phyloP scores from a whole-genome alignment of 331 rosid species.

The Quercus lobata region DNA sequence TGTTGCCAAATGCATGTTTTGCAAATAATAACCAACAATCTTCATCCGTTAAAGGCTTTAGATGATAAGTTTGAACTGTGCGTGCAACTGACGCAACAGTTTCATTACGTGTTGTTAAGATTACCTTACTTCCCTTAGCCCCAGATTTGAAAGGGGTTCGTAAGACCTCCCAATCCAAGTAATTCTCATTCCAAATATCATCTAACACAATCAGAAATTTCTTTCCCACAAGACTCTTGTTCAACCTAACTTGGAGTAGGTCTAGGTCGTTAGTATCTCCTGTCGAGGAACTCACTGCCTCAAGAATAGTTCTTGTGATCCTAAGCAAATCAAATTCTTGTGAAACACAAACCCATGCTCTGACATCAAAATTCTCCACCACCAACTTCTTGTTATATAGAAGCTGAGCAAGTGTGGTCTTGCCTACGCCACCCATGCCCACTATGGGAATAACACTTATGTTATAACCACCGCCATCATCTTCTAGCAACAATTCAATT shows the following conservation, averaged over 20 bases:
- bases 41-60: constrained; percentile 12
- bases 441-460: constrained; percentile 6
- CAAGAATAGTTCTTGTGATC: constrained; percentile 4
- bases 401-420: constrained; percentile 30
- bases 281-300: constrained; percentile 2
- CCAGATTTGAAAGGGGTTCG: background rate
- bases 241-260: constrained; percentile 6
- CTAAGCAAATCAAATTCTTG: constrained; percentile 17
- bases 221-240: background rate
- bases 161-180: constrained; percentile 11
- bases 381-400: constrained; percentile 15
- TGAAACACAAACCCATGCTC: constrained; percentile 22
- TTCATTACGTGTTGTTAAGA: constrained; percentile 15
- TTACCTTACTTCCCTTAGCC: constrained; percentile 10
- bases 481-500: background rate
- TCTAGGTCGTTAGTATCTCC: background rate
- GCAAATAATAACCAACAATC: constrained; percentile 26
- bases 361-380: constrained; percentile 4
- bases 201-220: constrained; percentile 20
- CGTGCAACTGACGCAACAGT: constrained; percentile 4
- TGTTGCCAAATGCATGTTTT: constrained; percentile 18
- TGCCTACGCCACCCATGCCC: constrained; percentile 32
- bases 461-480: background rate
- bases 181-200: constrained; percentile 18
- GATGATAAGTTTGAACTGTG: background rate